Base-by-base conservation (phyloP, 129 eudicot genomes). In the Pseudognaphalium luteoalbum region DNA sequence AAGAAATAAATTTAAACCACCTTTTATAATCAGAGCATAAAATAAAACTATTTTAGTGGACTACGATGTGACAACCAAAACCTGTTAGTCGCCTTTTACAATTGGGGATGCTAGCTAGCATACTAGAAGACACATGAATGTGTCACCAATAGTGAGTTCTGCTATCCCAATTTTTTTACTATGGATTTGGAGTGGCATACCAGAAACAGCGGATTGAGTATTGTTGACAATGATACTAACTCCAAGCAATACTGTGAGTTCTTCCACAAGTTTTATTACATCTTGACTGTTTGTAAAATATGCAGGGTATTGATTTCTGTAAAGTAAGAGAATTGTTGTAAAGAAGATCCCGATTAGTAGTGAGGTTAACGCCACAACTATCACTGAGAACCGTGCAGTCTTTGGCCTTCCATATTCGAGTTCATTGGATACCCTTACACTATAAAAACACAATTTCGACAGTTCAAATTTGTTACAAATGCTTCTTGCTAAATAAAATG, bases 391-490 rank as follows among this genome's bases (percentile, higher is more conserved):
- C 56, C 74, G 47, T 29, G 80, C 79, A 29, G 58, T 62, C 60
- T 63, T 66, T 20, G 89, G 89, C 30, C 82, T 81, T 44, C 67
- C 10, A 16, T 65, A 70, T 14, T 86, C 86, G 11, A 85, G 82
- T 66, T 85, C 89, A 68, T 85, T 85, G n/a, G 86, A 85, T 39
- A 85, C 89, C 82, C 91, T 34, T 47, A 88, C 87, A 56, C 93
- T 88, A 89, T 29, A 67, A 1, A 52, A 62, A 57, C 15, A 54
- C 16, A 76, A 50, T 72, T 30, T 57, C 17, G 44, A 41, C 2
- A 14, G 11, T n/a, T 59, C 57, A 47, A 12, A 29, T 19, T 20
- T 37, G 58, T 47, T n/a, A 66, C 16, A 54, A 7, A 51, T 25
- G 39, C 2, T 51, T 51, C 25, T 34, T 10, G 34, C 62, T 5